Evolutionary conservation across 1,284 basidiomycete genomes (phyloP).

Genomic region (Fomitiporia mediterranea): DNA sequence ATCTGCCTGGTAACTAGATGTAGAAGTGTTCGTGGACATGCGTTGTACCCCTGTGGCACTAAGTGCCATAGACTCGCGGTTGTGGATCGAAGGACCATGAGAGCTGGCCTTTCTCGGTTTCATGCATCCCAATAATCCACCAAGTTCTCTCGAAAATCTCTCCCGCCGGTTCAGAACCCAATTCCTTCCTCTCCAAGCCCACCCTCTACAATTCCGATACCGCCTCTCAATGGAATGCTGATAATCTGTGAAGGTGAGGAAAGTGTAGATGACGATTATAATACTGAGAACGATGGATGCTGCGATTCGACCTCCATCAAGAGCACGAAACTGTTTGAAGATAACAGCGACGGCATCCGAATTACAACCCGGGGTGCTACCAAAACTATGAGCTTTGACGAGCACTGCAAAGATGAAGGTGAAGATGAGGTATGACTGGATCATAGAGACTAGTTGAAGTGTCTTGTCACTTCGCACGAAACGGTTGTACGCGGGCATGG

Average conservation of each 20-base stretch:
- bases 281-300: slow-evolving; percentile 21
- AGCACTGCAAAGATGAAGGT: slow-evolving; percentile 26
- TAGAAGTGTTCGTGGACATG: neutral
- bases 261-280: slow-evolving; percentile 17
- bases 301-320: slow-evolving; percentile 24
- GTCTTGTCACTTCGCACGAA: slow-evolving; percentile 14
- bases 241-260: slow-evolving; percentile 23
- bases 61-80: neutral
- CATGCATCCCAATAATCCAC: neutral
- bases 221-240: slow-evolving; percentile 6
- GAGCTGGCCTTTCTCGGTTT: neutral
- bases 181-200: slow-evolving; percentile 2
- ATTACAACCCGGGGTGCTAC: slow-evolving; percentile 24
- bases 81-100: neutral
- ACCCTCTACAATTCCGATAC: slow-evolving; percentile 5
- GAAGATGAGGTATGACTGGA: slow-evolving; percentile 27
- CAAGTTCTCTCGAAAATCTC: neutral
- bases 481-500: slow-evolving; percentile 23
- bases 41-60: neutral
- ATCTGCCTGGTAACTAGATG: neutral
- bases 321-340: slow-evolving; percentile 26
- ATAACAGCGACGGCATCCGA: slow-evolving; percentile 24
- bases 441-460: slow-evolving; percentile 22
- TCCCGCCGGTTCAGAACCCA: neutral
- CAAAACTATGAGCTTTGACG: slow-evolving; percentile 23